Evolutionary conservation across 176 grass and related monocot genomes (phyloP).

Genomic region (Raddia distichophylla): DNA sequence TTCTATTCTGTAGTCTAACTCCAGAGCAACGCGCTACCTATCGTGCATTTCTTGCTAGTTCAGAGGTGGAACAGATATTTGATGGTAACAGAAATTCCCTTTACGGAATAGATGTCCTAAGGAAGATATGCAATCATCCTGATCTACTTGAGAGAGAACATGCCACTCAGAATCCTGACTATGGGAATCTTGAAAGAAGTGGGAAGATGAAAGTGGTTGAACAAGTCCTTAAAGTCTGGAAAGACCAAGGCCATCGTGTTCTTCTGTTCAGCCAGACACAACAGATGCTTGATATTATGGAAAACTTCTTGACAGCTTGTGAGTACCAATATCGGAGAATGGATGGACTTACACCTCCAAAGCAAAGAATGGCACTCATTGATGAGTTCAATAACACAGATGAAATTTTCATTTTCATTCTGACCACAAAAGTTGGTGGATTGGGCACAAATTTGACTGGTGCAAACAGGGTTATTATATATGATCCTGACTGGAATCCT

Average conservation of each 20-base stretch:
- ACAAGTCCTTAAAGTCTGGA: constrained; percentile 87
- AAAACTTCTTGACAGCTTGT: constrained; percentile 58
- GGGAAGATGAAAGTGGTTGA: constrained; percentile 95
- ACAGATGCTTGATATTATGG: constrained; percentile 96
- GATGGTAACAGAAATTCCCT: constrained; percentile 85
- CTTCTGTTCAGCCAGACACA: constrained; percentile 91
- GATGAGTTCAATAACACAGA: constrained; percentile 90
- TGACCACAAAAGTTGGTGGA: constrained; percentile 97
- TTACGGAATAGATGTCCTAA: constrained; percentile 87
- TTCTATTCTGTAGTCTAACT: constrained; percentile 90
- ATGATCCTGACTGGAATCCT: constrained; percentile 97
- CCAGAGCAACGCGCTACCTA: constrained; percentile 70
- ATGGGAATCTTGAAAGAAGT: constrained; percentile 82
- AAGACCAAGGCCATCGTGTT: constrained; percentile 85
- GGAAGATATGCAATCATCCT: constrained; percentile 95
- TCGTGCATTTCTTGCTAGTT: constrained; percentile 88
- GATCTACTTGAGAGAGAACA: constrained; percentile 95
- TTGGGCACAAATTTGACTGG: constrained; percentile 93
- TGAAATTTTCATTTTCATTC: constrained; percentile 84
- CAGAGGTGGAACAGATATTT: constrained; percentile 97
- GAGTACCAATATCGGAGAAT: constrained; percentile 82
- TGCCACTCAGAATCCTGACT: constrained; percentile 75
- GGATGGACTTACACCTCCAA: constrained; percentile 93
- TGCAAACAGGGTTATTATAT: constrained; percentile 85
- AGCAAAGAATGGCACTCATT: constrained; percentile 89